A percentile compares a stretch with the other conserved stretches of the same genome.
Evolutionary conservation across 768 basidiomycete genomes (phyloP).

Genomic region (Mycena belliarum): DNA sequence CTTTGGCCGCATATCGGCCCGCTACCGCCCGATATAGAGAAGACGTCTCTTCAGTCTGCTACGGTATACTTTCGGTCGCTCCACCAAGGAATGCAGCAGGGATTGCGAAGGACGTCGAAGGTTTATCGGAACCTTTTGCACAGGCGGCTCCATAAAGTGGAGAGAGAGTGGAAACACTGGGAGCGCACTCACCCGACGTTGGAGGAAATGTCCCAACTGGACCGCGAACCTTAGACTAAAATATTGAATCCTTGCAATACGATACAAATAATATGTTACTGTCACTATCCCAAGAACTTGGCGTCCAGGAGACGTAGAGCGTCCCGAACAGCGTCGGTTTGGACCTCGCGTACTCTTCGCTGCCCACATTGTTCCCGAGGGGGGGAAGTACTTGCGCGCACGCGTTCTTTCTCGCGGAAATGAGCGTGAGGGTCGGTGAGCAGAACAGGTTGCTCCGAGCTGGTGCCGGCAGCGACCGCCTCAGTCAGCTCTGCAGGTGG

Average conservation of each 20-base stretch:
- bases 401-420: constrained; percentile 47
- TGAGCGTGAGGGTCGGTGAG: constrained; percentile 57
- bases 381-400: constrained; percentile 39
- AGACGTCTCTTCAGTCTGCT: constrained; percentile 48
- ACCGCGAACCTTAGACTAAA: neutral
- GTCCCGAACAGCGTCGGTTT: constrained; percentile 70
- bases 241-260: neutral
- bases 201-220: too few relatives aligned
- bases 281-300: constrained; percentile 38
- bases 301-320: constrained; percentile 75
- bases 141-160: constrained; percentile 41
- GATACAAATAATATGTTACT: neutral
- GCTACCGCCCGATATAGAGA: constrained; percentile 52
- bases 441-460: constrained; percentile 41
- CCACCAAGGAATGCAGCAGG: constrained; percentile 24
- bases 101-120: constrained; percentile 28
- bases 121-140: constrained; percentile 30
- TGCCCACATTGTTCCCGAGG: constrained; percentile 65
- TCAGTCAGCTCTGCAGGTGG: constrained; percentile 34
- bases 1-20: constrained; percentile 68
- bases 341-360: constrained; percentile 64
- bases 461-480: constrained; percentile 8
- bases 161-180: constrained; percentile 14
- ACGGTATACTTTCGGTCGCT: constrained; percentile 49
- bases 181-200: neutral